Evolutionary conservation across 495 filamentous ascomycete genomes (phyloP).

Genomic region (Polyplosphaeria fusca): DNA sequence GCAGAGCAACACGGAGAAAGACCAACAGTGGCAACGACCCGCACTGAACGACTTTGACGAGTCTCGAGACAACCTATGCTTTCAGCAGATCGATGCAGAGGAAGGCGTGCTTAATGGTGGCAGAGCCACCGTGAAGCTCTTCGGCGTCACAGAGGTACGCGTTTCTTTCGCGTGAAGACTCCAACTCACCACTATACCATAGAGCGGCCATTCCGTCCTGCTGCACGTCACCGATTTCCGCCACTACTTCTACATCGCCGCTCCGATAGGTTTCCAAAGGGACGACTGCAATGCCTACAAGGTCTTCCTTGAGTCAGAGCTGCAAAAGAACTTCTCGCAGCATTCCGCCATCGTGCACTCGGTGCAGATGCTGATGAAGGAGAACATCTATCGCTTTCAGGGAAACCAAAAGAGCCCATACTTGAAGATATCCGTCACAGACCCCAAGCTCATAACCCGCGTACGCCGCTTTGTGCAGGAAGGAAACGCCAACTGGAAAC

Average conservation of each 20-base stretch:
- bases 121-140: constrained; percentile 75
- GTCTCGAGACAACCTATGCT: constrained; percentile 68
- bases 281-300: constrained; percentile 73
- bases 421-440: constrained; percentile 85
- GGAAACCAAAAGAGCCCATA: constrained; percentile 90
- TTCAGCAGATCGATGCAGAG: constrained; percentile 94
- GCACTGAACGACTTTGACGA: constrained; percentile 68
- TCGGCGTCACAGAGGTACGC: constrained; percentile 89
- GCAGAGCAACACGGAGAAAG: constrained; percentile 80
- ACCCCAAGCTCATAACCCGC: constrained; percentile 73
- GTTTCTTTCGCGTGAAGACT: not conserved
- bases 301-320: constrained; percentile 68
- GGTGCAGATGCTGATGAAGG: constrained; percentile 72
- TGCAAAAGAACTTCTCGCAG: constrained; percentile 49
- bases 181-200: not conserved
- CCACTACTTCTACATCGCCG: constrained; percentile 93
- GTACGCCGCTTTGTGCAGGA: constrained; percentile 70
- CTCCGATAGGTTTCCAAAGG: constrained; percentile 74
- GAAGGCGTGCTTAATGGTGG: constrained; percentile 75
- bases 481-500: constrained; percentile 80
- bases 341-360: constrained; percentile 64
- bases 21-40: constrained; percentile 91
- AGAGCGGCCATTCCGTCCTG: constrained; percentile 86
- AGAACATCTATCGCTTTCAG: constrained; percentile 90
- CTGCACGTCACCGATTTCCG: constrained; percentile 94